Evolutionary conservation across 2,329 filamentous ascomycete species (phyloP), one percentile per base, ranked within the genome.

Genomic region (Coleophoma crateriformis): DNA sequence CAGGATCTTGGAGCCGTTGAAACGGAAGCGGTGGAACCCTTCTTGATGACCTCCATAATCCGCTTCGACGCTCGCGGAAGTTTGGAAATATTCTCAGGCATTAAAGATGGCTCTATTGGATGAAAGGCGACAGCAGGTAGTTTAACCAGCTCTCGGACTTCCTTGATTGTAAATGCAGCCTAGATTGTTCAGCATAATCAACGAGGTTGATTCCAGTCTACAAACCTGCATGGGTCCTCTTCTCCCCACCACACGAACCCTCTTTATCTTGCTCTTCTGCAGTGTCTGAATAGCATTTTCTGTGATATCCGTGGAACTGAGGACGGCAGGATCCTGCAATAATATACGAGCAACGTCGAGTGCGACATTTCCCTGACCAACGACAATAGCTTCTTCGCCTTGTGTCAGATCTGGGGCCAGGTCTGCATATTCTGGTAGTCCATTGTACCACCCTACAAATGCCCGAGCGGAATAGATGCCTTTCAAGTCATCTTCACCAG

Each of bases 381-480:
- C 84, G 44, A 99, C 78, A 33, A 96, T 82, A 1, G 89, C 94
- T 53, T 91, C 85, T 46, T 96, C 89, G 0, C 87, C 87, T 10
- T 76, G 73, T 1, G 82, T 79, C 22, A 97, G 76, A 62, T 90
- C 80, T 0, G 90, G 88, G n/a, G 78, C 72, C 7, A 96, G 71
- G 58, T 78, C 68, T 17, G 85, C 79, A 63, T 88, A 88, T 59
- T 95, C 88, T 0, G 94, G 94, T 3, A 96, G 76, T 3, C 94
- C 94, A 67, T 99, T 99, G 68, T 99, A 99, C 94, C 94, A 99
- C 15, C 91, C 94, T 1, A 99, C 94, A 65, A 97, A 96, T 37
- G 90, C 86, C 27, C 94, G 82, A 2, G 94, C 94, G 7, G 91
- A 96, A 64, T 90, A 86, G 15, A 97, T 82, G 3, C 88, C 89